Base-by-base conservation (phyloP, 2,329 filamentous ascomycete genomes). In the Fusarium goolgardi region DNA sequence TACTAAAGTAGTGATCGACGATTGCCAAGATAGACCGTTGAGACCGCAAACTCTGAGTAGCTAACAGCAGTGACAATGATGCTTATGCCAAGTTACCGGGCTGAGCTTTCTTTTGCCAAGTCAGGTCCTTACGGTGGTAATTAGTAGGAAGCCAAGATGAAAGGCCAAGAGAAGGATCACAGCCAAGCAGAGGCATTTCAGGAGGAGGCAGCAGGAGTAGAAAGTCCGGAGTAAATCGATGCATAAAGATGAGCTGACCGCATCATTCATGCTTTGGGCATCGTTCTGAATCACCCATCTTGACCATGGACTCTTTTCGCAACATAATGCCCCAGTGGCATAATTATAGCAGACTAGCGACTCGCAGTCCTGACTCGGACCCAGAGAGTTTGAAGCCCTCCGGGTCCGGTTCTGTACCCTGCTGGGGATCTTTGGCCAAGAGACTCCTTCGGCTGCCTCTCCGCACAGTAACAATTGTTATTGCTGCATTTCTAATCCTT, bases 201-300 rank as follows among this genome's bases (percentile, higher is more conserved):
- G 5, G 23, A 6, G 18, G 35, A 39, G 35, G 12, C 1, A 25
- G 8, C 20, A 23, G 20, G 15, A 40, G 5, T 9, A 18, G 3
- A 18, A 16, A 25, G 15, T 18, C 9, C 12, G 4, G 29, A n/a
- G 20, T 23, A 18, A 18, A 49, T 1, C 2, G 12, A n/a, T 5
- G 4, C 12, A 37, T 50, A 50, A 50, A n/a, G n/a, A 27, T 29
- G 39, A 1, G n/a, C 35, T 39, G 35, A 13, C n/a, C 35, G 35
- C 35, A 21, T 21, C 35, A 3, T 8, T 3, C 3, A 20, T 3
- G 1, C 5, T 5, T 8, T 6, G 13, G 6, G 6, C 20, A 21
- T 23, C 9, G 6, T n/a, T 47, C 4, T 23, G 10, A 13, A 25
- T 27, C 40, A 8, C 6, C 15, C 7, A 12, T 10, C 9, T 25